Conservation (phyloP, 306 rosid genomes). For the Acmispon strigosus region DNA sequence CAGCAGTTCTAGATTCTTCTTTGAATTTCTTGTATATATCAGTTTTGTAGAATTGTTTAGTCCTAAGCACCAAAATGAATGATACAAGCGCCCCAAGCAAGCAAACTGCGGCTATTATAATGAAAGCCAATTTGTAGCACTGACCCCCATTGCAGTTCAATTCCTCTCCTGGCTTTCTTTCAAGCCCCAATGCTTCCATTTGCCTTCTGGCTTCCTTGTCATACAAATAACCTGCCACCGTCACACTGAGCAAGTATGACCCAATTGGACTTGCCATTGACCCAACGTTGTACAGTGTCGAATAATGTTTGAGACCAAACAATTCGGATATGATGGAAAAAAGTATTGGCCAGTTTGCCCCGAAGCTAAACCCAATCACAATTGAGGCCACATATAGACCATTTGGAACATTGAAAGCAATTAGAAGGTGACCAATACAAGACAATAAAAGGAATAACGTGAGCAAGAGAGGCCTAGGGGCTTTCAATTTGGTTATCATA, state of each 20-base stretch:
- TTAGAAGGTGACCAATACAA: conserved; percentile 36
- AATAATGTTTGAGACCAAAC: conserved; percentile 59
- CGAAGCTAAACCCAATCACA: conserved; percentile 58
- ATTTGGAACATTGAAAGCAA: conserved; percentile 37
- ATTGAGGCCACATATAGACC: conserved; percentile 48
- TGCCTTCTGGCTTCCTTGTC: conserved; percentile 33
- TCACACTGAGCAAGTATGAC: conserved; percentile 30
- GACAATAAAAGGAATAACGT: conserved; percentile 27
- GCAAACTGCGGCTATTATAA: conserved; percentile 28
- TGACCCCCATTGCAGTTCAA: conserved; percentile 32
- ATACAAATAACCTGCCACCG: conserved; percentile 32
- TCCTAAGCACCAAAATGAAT: conserved; percentile 34
- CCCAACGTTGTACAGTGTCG: conserved; percentile 64
- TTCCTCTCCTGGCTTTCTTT: conserved; percentile 27
- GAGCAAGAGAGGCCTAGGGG: conserved; percentile 43
- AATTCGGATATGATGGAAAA: conserved; percentile 63
- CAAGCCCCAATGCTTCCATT: conserved; percentile 12
- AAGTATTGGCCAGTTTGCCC: conserved; percentile 66
- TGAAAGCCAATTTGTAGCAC: conserved; percentile 32
- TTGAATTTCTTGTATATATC: conserved; percentile 38
- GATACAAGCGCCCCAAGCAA: conserved; percentile 37
- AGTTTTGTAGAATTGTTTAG: conserved; percentile 33
- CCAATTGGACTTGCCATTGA: conserved; percentile 54
- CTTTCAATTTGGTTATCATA: conserved; percentile 18
- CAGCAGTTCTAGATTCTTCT: conserved; percentile 14